Evolutionary conservation across 2,329 filamentous ascomycete species (phyloP), one percentile per base, ranked within the genome.

Genomic region (Lecanicillium sp.): DNA sequence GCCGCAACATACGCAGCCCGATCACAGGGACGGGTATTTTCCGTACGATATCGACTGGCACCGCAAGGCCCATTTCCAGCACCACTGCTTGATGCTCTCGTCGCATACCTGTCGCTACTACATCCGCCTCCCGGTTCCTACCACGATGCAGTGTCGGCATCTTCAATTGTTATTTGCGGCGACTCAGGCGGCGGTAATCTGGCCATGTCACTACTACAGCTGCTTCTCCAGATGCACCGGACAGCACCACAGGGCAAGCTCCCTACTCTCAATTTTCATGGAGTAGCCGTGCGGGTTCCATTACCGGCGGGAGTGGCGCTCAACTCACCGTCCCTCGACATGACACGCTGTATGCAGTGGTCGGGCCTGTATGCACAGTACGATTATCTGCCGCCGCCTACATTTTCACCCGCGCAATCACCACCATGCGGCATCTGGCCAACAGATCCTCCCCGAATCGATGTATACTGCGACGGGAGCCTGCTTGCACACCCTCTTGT

Each of bases 1-100:
- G 35, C 48, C 20, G 30, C 29, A 8, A 41, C 41, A 4, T 38
- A 37, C 10, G 48, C 48, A 8, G 35, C 17, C 9, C 5, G 30
- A 17, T 12, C 35, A 14, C 21, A 29, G 14, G 43, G 51, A 12
- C 42, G 29, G 5, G 43, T 39, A 9, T 50, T 48, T 17, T 44
- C 44, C 7, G 51, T 50, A 11, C 51, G 44, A 12, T 40, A 52
- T 62, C 72, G 85, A 4, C 71, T 88, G 1, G 76, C 82, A 5
- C 85, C 85, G 0, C 81, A 86, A 57, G 65, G 80, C 47, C 76
- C 84, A 0, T 89, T 89, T 58, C 85, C 85, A 0, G 70, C 81
- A 0, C 82, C 83, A 8, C 63, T 88, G 4, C 67, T 88, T 39
- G 85, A 89, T 56, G 81, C 75, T 2, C 65, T 88, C 5, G 69